These are phyloP conservation scores for Boletus rubroflammeus DNA, from an alignment of 768 basidiomycete species.

Conservation along the genomic window DNA sequence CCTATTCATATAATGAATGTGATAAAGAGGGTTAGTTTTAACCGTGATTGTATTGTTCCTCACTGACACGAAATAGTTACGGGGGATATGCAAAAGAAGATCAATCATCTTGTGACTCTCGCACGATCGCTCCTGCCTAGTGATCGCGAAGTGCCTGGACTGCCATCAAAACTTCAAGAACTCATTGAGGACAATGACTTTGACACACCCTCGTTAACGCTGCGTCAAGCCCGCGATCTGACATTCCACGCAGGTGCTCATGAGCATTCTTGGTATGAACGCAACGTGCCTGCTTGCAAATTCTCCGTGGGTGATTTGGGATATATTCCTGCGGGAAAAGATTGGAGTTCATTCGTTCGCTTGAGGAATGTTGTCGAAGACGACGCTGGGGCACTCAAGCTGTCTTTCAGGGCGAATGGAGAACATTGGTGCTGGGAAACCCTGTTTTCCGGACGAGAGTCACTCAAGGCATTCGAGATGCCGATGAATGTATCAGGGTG, in stretches of 20 bases:
- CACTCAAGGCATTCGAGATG: constrained; percentile 35
- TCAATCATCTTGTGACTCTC: constrained; percentile 41
- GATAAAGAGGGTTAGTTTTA: constrained; percentile 22
- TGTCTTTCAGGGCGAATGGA: constrained; percentile 26
- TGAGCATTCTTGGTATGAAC: constrained; percentile 41
- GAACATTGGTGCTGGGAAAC: constrained; percentile 40
- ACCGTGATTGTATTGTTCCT: neutral
- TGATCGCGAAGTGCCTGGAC: constrained; percentile 28
- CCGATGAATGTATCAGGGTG: constrained; percentile 33
- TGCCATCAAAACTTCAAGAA: constrained; percentile 30
- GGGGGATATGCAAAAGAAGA: constrained; percentile 35
- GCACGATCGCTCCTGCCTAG: constrained; percentile 38
- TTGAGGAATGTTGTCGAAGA: constrained; percentile 39
- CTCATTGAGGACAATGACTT: constrained; percentile 34
- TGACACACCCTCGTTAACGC: constrained; percentile 26
- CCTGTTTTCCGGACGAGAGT: constrained; percentile 24
- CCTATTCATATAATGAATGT: constrained; percentile 23
- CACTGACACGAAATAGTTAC: constrained; percentile 21
- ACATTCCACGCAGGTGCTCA: constrained; percentile 35
- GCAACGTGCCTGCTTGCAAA: constrained; percentile 38
- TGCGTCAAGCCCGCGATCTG: constrained; percentile 38
- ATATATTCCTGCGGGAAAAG: constrained; percentile 36
- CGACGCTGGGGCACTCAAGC: constrained; percentile 19
- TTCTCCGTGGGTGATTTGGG: constrained; percentile 45
- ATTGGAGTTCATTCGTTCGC: constrained; percentile 38